Conservation (phyloP, 2,329 filamentous ascomycete species). For the Massarina eburnea region DNA sequence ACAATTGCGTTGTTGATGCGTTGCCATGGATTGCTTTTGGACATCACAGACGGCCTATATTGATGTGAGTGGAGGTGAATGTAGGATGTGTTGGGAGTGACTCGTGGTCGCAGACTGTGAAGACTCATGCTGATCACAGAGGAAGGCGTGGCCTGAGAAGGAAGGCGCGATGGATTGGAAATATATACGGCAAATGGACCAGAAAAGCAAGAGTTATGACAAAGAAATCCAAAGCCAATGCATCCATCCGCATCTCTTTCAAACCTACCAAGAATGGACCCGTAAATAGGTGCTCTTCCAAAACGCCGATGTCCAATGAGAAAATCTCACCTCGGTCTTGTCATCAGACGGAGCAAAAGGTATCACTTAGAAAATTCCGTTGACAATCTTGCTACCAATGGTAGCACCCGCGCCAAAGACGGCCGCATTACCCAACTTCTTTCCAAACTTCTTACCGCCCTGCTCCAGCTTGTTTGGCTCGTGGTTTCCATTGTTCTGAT, state of each 20-base stretch:
- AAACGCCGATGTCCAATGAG: not conserved
- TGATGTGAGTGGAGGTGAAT: no score
- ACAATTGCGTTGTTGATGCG: no score
- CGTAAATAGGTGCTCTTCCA: not conserved
- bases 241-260: not conserved
- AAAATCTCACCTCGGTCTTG: not conserved
- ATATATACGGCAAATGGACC: not conserved
- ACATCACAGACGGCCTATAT: no score
- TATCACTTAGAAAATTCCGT: conserved; percentile 74
- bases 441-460: conserved; percentile 91
- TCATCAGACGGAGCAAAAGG: not conserved
- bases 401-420: conserved; percentile 94
- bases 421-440: conserved; percentile 84
- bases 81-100: no score
- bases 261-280: not conserved
- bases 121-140: not conserved
- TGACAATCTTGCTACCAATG: conserved; percentile 86
- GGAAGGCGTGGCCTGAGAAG: not conserved
- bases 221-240: not conserved
- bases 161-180: not conserved
- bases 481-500: conserved; percentile 37
- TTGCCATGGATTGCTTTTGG: no score
- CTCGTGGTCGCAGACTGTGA: no score
- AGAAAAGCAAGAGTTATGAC: not conserved
- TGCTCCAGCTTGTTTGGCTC: conserved; percentile 67